Conservation (phyloP, 2,329 filamentous ascomycete species). For the Epichloe amarillans region DNA sequence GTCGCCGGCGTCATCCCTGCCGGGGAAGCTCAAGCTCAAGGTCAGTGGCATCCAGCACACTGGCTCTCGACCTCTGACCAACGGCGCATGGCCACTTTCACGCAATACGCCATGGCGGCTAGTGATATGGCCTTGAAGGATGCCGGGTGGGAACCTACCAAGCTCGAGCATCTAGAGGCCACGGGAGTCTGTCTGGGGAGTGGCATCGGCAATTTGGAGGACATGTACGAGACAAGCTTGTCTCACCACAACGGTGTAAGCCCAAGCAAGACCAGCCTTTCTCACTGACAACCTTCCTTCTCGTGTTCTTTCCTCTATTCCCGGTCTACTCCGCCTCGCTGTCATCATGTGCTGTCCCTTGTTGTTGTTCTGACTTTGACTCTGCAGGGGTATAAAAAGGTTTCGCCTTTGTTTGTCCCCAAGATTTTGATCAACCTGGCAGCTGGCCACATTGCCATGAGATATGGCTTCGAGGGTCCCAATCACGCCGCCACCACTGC, state of each 20-base stretch:
- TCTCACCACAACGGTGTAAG: constrained; percentile 60
- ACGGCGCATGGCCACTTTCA: constrained; percentile 78
- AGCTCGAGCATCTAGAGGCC: constrained; percentile 50
- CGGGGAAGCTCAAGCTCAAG: constrained; percentile 20
- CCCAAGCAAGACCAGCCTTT: too few relatives aligned
- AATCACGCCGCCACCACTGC: constrained; percentile 90
- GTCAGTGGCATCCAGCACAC: constrained; percentile 38
- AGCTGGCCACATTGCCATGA: constrained; percentile 90
- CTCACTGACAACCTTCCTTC: too few relatives aligned
- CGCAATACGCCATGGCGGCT: constrained; percentile 82
- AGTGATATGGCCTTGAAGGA: constrained; percentile 76
- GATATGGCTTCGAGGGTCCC: constrained; percentile 75
- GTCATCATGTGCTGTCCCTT: too few relatives aligned
- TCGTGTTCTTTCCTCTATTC: too few relatives aligned
- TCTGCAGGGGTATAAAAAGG: constrained; percentile 74
- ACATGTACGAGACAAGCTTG: constrained; percentile 74
- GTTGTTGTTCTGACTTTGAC: neutral
- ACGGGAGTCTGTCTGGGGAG: constrained; percentile 91
- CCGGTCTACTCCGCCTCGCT: too few relatives aligned
- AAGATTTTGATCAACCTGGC: constrained; percentile 89
- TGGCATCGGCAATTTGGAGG: constrained; percentile 87
- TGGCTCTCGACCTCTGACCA: constrained; percentile 42
- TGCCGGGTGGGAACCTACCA: constrained; percentile 58
- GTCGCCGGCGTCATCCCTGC: constrained; percentile 71
- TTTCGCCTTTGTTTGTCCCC: constrained; percentile 88